A percentile compares a stretch with the other conserved stretches of the same genome.
These are phyloP conservation scores for Scheffersomyces coipomensis DNA, from an alignment of 805 yeast genomes.

Conservation along the genomic window DNA sequence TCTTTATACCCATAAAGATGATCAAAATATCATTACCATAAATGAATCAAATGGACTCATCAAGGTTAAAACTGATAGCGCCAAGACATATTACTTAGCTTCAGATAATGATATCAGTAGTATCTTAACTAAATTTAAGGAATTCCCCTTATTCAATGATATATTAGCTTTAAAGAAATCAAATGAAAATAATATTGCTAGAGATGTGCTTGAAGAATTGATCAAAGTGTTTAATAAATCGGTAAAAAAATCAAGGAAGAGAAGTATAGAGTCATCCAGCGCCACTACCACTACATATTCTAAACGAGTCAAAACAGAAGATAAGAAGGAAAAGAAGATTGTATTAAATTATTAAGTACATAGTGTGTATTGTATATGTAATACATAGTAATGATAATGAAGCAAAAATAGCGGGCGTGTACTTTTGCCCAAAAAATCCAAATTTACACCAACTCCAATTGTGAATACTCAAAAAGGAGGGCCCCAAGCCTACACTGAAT, in stretches of 20 bases:
- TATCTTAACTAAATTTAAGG: neutral
- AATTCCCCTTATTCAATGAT: neutral
- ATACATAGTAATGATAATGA: too few species aligned
- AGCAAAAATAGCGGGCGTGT: too few species aligned
- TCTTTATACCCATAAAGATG: neutral
- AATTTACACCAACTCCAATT: too few species aligned
- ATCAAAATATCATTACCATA: neutral
- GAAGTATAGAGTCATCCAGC: neutral
- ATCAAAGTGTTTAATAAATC: neutral
- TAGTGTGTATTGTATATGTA: too few species aligned
- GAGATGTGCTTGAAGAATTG: neutral
- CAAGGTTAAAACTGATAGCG: neutral
- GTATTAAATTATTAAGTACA: too few species aligned
- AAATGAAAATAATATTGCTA: neutral
- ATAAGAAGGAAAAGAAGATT: too few species aligned
- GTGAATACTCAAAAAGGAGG: too few species aligned
- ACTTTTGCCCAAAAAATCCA: too few species aligned
- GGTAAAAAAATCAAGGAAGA: conserved; percentile 3
- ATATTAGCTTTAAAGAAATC: neutral
- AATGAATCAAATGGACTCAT: neutral
- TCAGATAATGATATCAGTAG: neutral
- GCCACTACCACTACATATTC: conserved; percentile 2
- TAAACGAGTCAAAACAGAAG: conserved; percentile 9
- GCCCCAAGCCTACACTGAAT: too few species aligned
- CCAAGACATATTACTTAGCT: neutral